Evolutionary conservation across 2,329 filamentous ascomycete species (phyloP), one percentile per base, ranked within the genome.

Genomic region (Phaeoacremonium minimum): DNA sequence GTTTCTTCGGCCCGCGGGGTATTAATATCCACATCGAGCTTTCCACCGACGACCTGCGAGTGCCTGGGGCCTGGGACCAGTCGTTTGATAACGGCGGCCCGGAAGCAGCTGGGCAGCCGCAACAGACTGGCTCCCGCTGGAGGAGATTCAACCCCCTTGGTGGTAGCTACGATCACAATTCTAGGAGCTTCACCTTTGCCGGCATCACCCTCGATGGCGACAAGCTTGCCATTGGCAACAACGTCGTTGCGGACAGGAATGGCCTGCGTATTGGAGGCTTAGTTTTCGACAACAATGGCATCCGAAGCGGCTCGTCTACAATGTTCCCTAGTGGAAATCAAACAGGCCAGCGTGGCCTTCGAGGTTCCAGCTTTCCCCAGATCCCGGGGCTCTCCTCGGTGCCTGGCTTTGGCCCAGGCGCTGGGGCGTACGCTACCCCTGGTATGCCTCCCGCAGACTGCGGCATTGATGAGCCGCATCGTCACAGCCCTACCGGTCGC

Each of bases 1-100:
- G 67, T 4, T 79, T 80, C 53, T 80, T 80, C 40, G 55, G 46
- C 2, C 72, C 70, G 3, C 59, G 75, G 9, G 68, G 68, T 12
- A 55, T 79, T 8, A 53, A 46, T 3, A 60, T 80, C 28, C 53
- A 49, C 2, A 46, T 69, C 4, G 38, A 38, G 16, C 42, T 52
- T 15, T 45, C 44, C 2, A 36, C 45, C 15, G 45, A 47, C 8
- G 48, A 44, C 14, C 42, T 40, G 13, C 47, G 42, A 12, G 49
- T 60, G 38, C 60, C 60, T 0, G 59, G 58, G 3, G 50, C 51
- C 2, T 58, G 58, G 58, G 52, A 58, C 33, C 36, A 44, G 32
- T 41, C 49, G 8, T 55, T 57, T 20, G 50, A 64, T 22, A 43
- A 36, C 17, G n/a, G 11, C 28, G 34, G 18, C 29, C 41, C 36